Evolutionary conservation across 106 monocot genomes (phyloP), one percentile per base, ranked within the genome.

Genomic region (Apostasia ramifera): DNA sequence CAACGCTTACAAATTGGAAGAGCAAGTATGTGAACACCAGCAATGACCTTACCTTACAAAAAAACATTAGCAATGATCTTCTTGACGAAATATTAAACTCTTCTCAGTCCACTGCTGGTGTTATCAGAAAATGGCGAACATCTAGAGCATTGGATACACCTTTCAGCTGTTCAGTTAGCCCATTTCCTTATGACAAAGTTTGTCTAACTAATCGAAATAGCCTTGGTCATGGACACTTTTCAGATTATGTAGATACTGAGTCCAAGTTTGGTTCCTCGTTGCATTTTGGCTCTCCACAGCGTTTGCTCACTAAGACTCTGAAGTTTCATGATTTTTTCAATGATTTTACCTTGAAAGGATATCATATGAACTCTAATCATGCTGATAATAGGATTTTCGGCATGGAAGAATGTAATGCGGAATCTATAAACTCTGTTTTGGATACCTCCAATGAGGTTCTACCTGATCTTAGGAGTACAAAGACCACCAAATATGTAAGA

Each of bases 101-200:
- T 40, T 72, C 15, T 43, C 47, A 6, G 15, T 54, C 55, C 15
- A 59, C 65, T 14, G 59, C 73, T 66, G 56, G 68, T 69, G 53
- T 50, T 5, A 56, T 74, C 68, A 73, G 73, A 79, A 76, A 74
- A 74, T 78, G 74, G 68, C 69, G 57, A 1, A 62, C 47, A 47
- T 68, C 55, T 44, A 15, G 40, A 6, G 52, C 59, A 6, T 40
- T 66, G 0, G 78, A 79, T 79, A 43, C 51, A 47, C 56, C 56
- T n/a, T 42, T 48, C 48, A 45, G 44, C 59, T 67, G 47, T 76
- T 39, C 51, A 6, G 0, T 11, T 39, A 42, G 70, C 51, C 49
- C 44, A 43, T 47, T 51, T 71, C 53, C 59, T 75, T 8, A 11
- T 59, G 66, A 71, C 44, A 51, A 66, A 50, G 47, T 14, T 70